Base-by-base conservation (phyloP, 75 land plant species). In the Selaginella tamariscina region DNA sequence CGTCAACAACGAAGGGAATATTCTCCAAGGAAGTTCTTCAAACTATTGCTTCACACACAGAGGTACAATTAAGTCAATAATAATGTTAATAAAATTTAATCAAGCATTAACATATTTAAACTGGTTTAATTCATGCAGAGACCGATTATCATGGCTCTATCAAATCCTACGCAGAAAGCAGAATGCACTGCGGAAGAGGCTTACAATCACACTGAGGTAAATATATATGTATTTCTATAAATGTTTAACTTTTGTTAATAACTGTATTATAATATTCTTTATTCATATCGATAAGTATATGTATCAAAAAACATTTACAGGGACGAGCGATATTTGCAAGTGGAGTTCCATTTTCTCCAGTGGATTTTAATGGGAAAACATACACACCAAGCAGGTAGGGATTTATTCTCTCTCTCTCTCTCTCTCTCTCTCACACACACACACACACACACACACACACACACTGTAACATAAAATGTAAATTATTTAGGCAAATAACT, bases 311-410 rank as follows among this genome's bases (percentile, higher is more conserved):
- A n/a, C n/a, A 24, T 65, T 27, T 32, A 18, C 82, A 92, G 90
- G 95, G 97, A 9, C 81, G 83, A 62, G 87, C 85, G 32, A 77
- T 92, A 2, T 92, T 84, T 78, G 87, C 96, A 9, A 86, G 97
- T 75, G 97, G 95, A 56, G 89, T 95, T 55, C 97, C 97, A 54
- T 92, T 89, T 77, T 94, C 79, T 71, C 96, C 95, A 44, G 86
- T 92, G 20, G 82, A 79, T 27, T 76, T 72, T 11, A 68, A 83
- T 30, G 97, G 86, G 13, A 86, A 84, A 70, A 78, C 83, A 63
- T 84, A 68, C 68, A 72, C 32, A 80, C 89, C 57, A 89, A 90
- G 70, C 90, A 92, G 95, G 90, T 92, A 33, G 63, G 8, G 55
- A 1, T 24, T 2, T 1, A 27, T 0, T 21, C n/a, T 24, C 21